These are phyloP conservation scores for Lithocarpus polystachyus DNA, from an alignment of 306 rosid species.

Conservation along the genomic window DNA sequence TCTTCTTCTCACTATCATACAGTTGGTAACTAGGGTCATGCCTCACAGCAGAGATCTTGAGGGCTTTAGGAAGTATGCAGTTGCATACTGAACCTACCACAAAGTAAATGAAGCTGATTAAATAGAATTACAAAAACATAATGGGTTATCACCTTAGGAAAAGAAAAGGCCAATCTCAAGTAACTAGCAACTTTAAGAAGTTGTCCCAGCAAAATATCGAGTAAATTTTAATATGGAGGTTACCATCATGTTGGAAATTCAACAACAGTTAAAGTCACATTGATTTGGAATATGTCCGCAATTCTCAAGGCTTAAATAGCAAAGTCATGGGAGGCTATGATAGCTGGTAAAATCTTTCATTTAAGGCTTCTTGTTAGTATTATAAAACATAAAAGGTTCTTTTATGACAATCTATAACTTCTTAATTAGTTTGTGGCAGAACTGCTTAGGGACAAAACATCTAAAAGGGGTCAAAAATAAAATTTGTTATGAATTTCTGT, in stretches of 20 bases:
- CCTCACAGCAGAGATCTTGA: constrained; percentile 62
- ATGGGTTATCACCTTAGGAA: background rate
- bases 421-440: background rate
- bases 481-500: background rate
- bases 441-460: background rate
- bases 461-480: background rate
- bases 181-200: background rate
- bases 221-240: background rate
- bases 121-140: background rate
- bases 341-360: background rate
- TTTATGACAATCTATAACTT: background rate
- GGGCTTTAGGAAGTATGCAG: constrained; percentile 84
- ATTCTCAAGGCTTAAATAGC: background rate
- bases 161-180: background rate
- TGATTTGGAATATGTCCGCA: background rate
- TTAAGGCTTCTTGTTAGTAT: background rate
- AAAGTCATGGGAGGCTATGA: background rate
- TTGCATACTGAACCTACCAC: constrained; percentile 81
- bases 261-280: background rate
- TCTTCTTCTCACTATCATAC: constrained; percentile 68
- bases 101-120: constrained; percentile 11
- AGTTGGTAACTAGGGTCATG: constrained; percentile 65
- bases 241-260: background rate
- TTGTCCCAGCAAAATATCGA: background rate
- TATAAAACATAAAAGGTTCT: background rate